Evolutionary conservation across 495 filamentous ascomycete species (phyloP), one percentile per base, ranked within the genome.

Genomic region (Penicillium turbatum): DNA sequence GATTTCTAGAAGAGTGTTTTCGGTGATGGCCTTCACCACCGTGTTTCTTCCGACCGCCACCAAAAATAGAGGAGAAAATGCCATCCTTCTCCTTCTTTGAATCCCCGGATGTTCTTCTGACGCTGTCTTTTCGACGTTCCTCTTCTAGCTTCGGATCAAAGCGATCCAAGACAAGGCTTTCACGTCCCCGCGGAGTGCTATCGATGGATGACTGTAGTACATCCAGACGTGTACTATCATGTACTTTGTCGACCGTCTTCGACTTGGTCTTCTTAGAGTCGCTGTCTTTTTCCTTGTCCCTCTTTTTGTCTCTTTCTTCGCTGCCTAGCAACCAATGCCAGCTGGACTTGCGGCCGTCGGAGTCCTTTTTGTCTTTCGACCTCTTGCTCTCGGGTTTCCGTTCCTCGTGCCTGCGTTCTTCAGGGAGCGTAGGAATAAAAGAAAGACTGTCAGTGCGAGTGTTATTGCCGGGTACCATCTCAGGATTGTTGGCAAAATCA

Each of bases 51-150:
- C 88, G 85, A 48, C 82, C 82, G 17, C 91, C 87, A 26, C 89
- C 89, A 62, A 98, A 97, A 35, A 98, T 81, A 2, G 90, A 90
- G 2, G 90, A 89, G 62, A 98, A 91, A 21, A 96, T 70, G 4
- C 88, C 86, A 31, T 88, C 86, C 62, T 90, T 95, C 56, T 96
- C 92, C 63, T 95, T 96, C 72, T 95, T 96, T 12, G 77, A 73
- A 9, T 96, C 91, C 17, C 74, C 71, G 17, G 82, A 82, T 12
- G 83, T 79, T 63, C 89, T 89, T 19, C 88, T 82, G 38, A 69
- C 79, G 60, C 80, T 84, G 58, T 95, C 90, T 68, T 92, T 97
- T 71, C 83, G 89, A 34, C 86, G 78, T 57, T 95, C 92, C 56
- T 95, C 89, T 53, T 90, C 84, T 13, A 93, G 71, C 58, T 85